A percentile compares a stretch with the other conserved stretches of the same genome.
These are phyloP conservation scores for Groenewaldozyma tartarivorans DNA, from an alignment of 805 yeast genomes.

Conservation along the genomic window DNA sequence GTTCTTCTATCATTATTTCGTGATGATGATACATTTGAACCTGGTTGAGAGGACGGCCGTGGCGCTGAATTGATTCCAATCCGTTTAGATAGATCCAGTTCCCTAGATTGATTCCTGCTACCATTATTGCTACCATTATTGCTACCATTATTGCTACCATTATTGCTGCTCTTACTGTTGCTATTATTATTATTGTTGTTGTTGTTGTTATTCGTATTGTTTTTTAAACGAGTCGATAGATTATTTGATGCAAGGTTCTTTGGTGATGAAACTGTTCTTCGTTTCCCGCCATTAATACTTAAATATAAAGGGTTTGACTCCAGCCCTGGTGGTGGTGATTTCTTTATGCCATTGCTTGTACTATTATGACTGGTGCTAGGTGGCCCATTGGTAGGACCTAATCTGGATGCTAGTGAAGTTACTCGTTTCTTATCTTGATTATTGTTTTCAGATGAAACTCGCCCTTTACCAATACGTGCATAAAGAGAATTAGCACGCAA, in stretches of 20 bases:
- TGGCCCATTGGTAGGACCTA: too few species aligned
- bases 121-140: background rate
- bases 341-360: background rate
- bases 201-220: conserved; percentile 2
- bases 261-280: background rate
- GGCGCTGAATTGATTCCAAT: too few species aligned
- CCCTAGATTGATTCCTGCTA: background rate
- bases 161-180: background rate
- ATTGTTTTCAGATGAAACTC: background rate
- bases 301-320: conserved; percentile 3
- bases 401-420: background rate
- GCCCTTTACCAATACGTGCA: conserved; percentile 1
- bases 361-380: background rate
- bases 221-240: background rate
- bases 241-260: background rate
- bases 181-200: background rate
- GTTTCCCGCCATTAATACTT: background rate
- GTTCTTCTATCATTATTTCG: too few species aligned
- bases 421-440: background rate
- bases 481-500: conserved; percentile 1
- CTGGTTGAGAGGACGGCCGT: too few species aligned
- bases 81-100: too few species aligned
- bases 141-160: background rate
- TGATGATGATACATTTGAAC: too few species aligned
- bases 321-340: conserved; percentile 1